phyloP scores from a whole-genome alignment of 73 alveolate genomes.

The Durusdinium trenchii region DNA sequence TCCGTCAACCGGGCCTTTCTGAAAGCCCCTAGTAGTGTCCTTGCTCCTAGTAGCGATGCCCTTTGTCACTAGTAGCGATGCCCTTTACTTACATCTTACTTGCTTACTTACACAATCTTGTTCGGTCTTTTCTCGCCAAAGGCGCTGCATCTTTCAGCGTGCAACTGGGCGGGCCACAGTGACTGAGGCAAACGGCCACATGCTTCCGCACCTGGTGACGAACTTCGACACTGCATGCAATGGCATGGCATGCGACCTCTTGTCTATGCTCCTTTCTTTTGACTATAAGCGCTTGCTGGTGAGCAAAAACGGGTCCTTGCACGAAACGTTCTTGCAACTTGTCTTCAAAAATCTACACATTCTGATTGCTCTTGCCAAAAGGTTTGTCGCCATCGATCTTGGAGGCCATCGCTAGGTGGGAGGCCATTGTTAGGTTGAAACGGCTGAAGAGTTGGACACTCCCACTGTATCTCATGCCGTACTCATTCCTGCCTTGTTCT shows the following conservation, averaged over 20 bases:
- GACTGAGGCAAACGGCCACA: constrained; percentile 60
- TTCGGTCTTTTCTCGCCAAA: too few species aligned
- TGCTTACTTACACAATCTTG: too few species aligned
- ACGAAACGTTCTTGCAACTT: background rate
- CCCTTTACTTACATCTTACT: too few species aligned
- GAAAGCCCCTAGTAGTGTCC: too few species aligned
- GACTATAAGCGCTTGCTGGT: too few species aligned
- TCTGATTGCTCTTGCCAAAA: background rate
- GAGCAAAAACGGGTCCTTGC: too few species aligned
- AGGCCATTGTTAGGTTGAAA: background rate
- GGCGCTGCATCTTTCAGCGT: constrained; percentile 58
- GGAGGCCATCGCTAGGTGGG: too few species aligned
- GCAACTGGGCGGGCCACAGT: constrained; percentile 85
- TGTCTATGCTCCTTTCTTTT: too few species aligned
- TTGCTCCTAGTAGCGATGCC: too few species aligned
- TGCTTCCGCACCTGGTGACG: constrained; percentile 74
- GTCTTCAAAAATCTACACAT: background rate
- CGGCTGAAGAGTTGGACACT: background rate
- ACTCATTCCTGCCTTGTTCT: constrained; percentile 19
- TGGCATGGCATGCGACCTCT: too few species aligned
- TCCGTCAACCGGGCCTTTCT: too few species aligned
- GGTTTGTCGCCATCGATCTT: background rate
- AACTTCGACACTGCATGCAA: background rate
- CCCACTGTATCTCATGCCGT: background rate
- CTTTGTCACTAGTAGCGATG: too few species aligned